Conservation (phyloP, 257 asterid species). For the Nicotiana noctiflora region DNA sequence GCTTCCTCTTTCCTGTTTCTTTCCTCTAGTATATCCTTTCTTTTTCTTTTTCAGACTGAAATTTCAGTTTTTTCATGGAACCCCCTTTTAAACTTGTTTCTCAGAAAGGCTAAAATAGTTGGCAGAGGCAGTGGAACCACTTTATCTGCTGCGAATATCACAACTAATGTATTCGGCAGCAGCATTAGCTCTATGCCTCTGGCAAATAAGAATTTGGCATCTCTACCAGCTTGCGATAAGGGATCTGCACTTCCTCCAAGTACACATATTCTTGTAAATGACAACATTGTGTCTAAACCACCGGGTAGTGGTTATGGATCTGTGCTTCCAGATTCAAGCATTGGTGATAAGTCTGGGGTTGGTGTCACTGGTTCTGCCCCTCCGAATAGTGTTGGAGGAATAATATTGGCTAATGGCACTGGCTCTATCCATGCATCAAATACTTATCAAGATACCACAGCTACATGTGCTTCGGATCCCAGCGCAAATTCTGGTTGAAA, state of each 20-base stretch:
- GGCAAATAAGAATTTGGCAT: constrained; percentile 15
- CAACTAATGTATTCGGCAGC: constrained; percentile 20
- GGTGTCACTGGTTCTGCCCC: constrained; percentile 29
- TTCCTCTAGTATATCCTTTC: not conserved
- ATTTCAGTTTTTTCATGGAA: constrained; percentile 7
- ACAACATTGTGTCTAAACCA: constrained; percentile 8
- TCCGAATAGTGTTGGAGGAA: constrained; percentile 29
- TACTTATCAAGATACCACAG: constrained; percentile 14
- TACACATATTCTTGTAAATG: constrained; percentile 4
- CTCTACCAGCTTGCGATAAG: constrained; percentile 9
- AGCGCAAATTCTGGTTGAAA: constrained; percentile 34
- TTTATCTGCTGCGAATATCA: constrained; percentile 23
- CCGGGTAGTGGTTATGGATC: constrained; percentile 17
- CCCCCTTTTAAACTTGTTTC: constrained; percentile 4
- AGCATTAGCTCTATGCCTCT: constrained; percentile 25
- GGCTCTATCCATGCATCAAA: constrained; percentile 16
- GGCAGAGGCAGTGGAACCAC: constrained; percentile 34
- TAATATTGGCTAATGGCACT: constrained; percentile 14
- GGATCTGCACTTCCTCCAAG: constrained; percentile 11
- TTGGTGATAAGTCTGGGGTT: constrained; percentile 36
- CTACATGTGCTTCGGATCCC: constrained; percentile 38
- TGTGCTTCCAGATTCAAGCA: constrained; percentile 24
- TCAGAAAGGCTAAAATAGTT: constrained; percentile 75
- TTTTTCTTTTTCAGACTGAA: not conserved
- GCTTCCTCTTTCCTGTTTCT: constrained; percentile 1